A percentile compares a stretch with the other conserved stretches of the same genome.
phyloP scores from a whole-genome alignment of 805 yeast genomes.

The Ogataea henricii region DNA sequence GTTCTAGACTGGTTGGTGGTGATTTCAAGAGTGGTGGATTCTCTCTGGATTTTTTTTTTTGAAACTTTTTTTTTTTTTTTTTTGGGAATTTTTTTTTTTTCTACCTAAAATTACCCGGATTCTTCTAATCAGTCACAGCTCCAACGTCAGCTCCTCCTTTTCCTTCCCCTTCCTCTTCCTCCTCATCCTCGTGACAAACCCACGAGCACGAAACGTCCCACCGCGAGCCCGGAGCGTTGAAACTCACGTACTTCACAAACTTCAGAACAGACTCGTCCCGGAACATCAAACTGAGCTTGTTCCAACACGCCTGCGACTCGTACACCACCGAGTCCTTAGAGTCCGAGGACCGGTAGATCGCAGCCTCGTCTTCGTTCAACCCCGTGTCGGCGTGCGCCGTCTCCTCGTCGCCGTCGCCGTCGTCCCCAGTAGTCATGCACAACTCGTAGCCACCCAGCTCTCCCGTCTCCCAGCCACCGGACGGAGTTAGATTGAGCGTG shows the following conservation, averaged over 20 bases:
- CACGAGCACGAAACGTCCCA: conserved; percentile 89
- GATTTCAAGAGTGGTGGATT: no score
- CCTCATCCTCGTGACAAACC: conserved; percentile 59
- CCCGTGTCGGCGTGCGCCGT: conserved; percentile 43
- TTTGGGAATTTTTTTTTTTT: background rate
- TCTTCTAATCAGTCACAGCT: background rate
- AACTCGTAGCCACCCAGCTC: conserved; percentile 94
- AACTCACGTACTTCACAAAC: conserved; percentile 89
- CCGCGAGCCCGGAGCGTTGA: conserved; percentile 83
- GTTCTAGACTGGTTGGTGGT: no score
- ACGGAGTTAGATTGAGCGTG: conserved; percentile 79
- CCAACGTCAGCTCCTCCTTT: no score
- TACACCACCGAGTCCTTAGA: conserved; percentile 76
- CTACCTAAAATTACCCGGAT: background rate
- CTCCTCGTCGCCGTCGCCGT: conserved; percentile 41
- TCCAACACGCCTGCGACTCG: conserved; percentile 84
- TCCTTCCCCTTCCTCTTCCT: conserved; percentile 38
- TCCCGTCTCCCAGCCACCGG: conserved; percentile 82
- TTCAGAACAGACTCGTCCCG: conserved; percentile 87
- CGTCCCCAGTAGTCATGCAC: conserved; percentile 68
- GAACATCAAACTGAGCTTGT: conserved; percentile 70
- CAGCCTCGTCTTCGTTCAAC: conserved; percentile 71
- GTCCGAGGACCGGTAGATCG: conserved; percentile 68
- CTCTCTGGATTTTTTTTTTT: background rate
- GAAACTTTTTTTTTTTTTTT: no score